phyloP scores from a whole-genome alignment of 345 rosid genomes.

The Eutrema yunnanense region DNA sequence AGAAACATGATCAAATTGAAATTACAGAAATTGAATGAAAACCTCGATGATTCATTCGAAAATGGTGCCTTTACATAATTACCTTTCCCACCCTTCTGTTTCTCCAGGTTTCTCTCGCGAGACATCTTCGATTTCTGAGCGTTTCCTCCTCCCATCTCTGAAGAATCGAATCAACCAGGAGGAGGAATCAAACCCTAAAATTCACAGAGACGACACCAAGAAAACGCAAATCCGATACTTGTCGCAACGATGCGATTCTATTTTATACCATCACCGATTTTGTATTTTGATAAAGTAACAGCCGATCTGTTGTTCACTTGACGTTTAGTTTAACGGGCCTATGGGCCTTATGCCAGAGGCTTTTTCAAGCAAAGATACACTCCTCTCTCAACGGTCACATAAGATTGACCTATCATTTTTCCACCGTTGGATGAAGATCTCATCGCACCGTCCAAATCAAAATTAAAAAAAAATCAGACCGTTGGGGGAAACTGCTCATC shows the following conservation, averaged over 20 bases:
- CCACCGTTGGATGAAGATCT: slow-evolving; percentile 16
- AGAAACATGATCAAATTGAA: too few relatives aligned
- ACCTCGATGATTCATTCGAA: too few relatives aligned
- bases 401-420: not conserved
- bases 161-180: not conserved
- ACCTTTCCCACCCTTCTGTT: too few relatives aligned
- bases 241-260: not conserved
- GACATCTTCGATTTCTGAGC: not conserved
- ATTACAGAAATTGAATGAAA: too few relatives aligned
- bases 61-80: too few relatives aligned
- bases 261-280: not conserved
- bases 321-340: not conserved
- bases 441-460: slow-evolving; percentile 9
- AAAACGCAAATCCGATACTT: not conserved
- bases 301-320: not conserved
- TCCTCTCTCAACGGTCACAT: not conserved
- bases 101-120: not conserved
- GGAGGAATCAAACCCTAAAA: not conserved
- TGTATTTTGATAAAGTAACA: not conserved
- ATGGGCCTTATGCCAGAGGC: not conserved
- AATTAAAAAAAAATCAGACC: slow-evolving; percentile 14
- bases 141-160: not conserved
- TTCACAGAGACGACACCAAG: not conserved
- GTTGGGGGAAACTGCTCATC: slow-evolving; percentile 12
- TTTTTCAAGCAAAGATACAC: not conserved